phyloP scores from a whole-genome alignment of 345 rosid species.

The Streptanthus diversifolius region DNA sequence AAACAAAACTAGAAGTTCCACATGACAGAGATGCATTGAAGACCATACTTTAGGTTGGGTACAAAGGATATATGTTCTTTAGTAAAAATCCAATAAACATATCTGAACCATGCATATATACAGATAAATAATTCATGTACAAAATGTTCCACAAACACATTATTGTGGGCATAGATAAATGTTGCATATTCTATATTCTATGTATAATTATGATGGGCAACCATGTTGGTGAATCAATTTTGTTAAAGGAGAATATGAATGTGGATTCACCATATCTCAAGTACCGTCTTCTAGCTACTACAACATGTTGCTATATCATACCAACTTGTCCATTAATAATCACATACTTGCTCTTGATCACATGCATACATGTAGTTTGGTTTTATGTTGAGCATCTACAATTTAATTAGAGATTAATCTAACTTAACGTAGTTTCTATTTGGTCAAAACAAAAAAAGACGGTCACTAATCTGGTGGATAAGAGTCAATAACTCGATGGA shows the following conservation, averaged over 20 bases:
- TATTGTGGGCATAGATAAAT: constrained; percentile 8
- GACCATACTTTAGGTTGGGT: constrained; percentile 28
- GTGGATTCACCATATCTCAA: constrained; percentile 31
- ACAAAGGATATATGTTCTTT: constrained; percentile 16
- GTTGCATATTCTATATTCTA: neutral
- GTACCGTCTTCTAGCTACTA: constrained; percentile 24
- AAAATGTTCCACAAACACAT: constrained; percentile 10
- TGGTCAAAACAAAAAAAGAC: neutral
- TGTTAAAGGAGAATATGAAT: constrained; percentile 2
- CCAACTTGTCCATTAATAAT: constrained; percentile 20
- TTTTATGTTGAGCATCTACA: neutral
- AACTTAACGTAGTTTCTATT: neutral
- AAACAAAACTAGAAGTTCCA: neutral
- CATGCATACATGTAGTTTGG: constrained; percentile 5
- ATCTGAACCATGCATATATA: constrained; percentile 11
- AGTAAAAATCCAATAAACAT: constrained; percentile 8
- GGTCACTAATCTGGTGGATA: neutral
- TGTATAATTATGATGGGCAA: constrained; percentile 22
- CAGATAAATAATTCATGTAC: constrained; percentile 9
- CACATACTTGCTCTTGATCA: neutral
- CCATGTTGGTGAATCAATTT: constrained; percentile 13
- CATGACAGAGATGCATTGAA: neutral
- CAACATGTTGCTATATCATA: constrained; percentile 26
- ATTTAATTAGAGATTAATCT: neutral
- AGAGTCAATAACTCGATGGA: neutral